These are phyloP conservation scores for Hanseniaspora sp. DNA, from an alignment of 1,139 yeast genomes.

Conservation along the genomic window DNA sequence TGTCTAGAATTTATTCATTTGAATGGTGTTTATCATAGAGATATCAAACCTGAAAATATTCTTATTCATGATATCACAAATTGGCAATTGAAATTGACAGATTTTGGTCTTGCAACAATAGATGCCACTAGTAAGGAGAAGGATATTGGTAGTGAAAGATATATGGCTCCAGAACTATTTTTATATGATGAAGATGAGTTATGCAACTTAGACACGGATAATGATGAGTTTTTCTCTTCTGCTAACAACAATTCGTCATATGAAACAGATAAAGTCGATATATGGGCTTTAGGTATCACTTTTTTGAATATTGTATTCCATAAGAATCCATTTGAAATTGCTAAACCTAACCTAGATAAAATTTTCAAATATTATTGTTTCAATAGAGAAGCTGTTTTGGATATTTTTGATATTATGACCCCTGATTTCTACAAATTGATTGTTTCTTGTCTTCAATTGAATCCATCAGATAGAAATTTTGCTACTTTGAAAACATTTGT, in stretches of 20 bases:
- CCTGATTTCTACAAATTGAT: conserved; percentile 75
- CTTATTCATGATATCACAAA: conserved; percentile 55
- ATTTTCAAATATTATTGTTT: conserved; percentile 77
- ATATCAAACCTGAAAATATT: conserved; percentile 82
- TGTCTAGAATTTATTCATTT: conserved; percentile 72
- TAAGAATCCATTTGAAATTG: conserved; percentile 78
- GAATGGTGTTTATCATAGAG: conserved; percentile 69
- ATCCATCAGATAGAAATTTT: conserved; percentile 76
- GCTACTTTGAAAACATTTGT: conserved; percentile 50
- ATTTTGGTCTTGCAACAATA: conserved; percentile 86
- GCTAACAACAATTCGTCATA: conserved; percentile 43
- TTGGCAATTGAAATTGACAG: conserved; percentile 73
- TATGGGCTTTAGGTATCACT: conserved; percentile 89
- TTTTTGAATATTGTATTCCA: conserved; percentile 78
- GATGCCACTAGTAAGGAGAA: conserved; percentile 55
- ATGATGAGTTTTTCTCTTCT: conserved; percentile 21
- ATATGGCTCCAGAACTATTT: conserved; percentile 93
- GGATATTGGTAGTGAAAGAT: conserved; percentile 87
- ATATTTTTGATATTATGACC: conserved; percentile 82
- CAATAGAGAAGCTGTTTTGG: conserved; percentile 81
- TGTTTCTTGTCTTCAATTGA: conserved; percentile 67
- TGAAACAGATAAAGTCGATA: conserved; percentile 77
- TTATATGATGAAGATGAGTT: conserved; percentile 33
- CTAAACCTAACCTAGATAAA: conserved; percentile 65
- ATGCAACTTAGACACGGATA: conserved; percentile 19